These are phyloP conservation scores for Podosphaera xanthii DNA, from an alignment of 2,329 filamentous ascomycete species.

Conservation along the genomic window DNA sequence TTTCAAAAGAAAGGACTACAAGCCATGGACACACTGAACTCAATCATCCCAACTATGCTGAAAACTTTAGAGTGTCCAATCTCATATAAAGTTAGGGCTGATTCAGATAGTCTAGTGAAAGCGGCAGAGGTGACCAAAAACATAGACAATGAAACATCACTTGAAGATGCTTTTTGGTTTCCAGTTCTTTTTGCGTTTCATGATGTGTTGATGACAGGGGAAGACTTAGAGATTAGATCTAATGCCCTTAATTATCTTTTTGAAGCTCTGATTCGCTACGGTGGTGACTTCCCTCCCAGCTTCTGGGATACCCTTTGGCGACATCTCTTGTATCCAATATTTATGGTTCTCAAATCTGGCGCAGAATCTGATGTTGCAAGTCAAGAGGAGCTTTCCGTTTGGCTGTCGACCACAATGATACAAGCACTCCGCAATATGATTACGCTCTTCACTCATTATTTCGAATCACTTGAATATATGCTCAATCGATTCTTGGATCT, in stretches of 20 bases:
- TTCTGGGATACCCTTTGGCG: slow-evolving; percentile 99
- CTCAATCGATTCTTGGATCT: slow-evolving; percentile 91
- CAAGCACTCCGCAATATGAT: slow-evolving; percentile 97
- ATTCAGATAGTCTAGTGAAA: slow-evolving; percentile 17
- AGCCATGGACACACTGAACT: slow-evolving; percentile 85
- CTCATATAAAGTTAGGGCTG: slow-evolving; percentile 33
- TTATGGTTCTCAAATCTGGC: slow-evolving; percentile 89
- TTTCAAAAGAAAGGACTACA: slow-evolving; percentile 98
- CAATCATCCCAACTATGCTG: slow-evolving; percentile 83
- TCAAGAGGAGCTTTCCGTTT: slow-evolving; percentile 92
- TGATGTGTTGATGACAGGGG: slow-evolving; percentile 95
- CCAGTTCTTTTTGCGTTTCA: slow-evolving; percentile 96
- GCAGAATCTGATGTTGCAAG: slow-evolving; percentile 85
- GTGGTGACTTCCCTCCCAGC: slow-evolving; percentile 71
- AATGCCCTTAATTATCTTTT: slow-evolving; percentile 91
- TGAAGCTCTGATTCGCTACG: slow-evolving; percentile 73
- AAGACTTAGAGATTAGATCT: slow-evolving; percentile 86
- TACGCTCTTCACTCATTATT: slow-evolving; percentile 95
- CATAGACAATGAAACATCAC: slow-evolving; percentile 56
- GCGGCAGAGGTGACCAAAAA: slow-evolving; percentile 22
- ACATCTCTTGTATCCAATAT: slow-evolving; percentile 91
- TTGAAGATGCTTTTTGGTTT: slow-evolving; percentile 98
- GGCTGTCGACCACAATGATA: slow-evolving; percentile 98
- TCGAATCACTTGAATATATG: slow-evolving; percentile 91
- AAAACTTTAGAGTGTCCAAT: slow-evolving; percentile 87